Evolutionary conservation across 176 grass and related monocot genomes (phyloP), one percentile per base, ranked within the genome.

Genomic region (Eremochloa ophiuroides): DNA sequence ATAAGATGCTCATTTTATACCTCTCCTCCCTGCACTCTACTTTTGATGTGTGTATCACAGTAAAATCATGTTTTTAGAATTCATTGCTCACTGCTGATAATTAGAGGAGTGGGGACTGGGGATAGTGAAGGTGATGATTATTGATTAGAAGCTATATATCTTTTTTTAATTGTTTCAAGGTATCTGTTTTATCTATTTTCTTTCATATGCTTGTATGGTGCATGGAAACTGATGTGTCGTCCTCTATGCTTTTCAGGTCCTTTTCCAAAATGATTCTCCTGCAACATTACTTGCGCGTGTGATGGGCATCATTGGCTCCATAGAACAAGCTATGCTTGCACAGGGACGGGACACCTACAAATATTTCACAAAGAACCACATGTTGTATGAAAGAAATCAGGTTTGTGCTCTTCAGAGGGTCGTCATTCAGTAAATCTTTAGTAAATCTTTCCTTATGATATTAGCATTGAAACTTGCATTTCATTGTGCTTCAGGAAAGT

Each of bases 251-350:
- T 53, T 82, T 79, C 81, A 97, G 97, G 97, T 99, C 22, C 91
- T 99, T 81, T 99, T 96, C 73, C 97, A 93, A 93, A 99, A 99
- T 41, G 97, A 99, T 88, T 99, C 97, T 80, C 97, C 97, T 83
- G 93, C 93, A 14, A 99, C 97, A 71, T 76, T 99, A 77, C 80
- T 99, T 82, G 93, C 93, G 62, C 93, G 91, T 33, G 93, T 99
- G 50, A 93, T 99, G 35, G 97, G 97, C 70, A 99, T 99, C 63
- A 91, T 83, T 83, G 88, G 97, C 38, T 73, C 91, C 51, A 96
- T 99, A 68, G 97, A 99, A 46, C 97, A 99, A 95, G 91, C 79
- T n/a, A 95, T 99, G 97, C 97, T 99, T 68, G 91, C 93, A 11
- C 90, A 96, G 80, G 97, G 97, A 38, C 89, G 85, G 12, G 97